phyloP scores from a whole-genome alignment of 306 rosid species.

The Trichosanthes truncata region DNA sequence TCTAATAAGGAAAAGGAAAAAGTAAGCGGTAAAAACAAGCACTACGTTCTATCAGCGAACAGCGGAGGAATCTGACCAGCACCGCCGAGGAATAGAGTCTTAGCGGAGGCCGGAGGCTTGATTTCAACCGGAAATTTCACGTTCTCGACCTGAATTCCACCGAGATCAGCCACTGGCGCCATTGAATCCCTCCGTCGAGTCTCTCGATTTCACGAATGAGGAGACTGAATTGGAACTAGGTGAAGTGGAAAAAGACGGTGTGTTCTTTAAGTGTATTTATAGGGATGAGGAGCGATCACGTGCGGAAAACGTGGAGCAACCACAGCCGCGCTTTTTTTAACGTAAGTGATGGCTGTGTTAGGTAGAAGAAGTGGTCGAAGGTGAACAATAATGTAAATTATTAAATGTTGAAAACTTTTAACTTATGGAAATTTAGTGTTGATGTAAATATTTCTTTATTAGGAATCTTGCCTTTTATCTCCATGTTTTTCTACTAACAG shows the following conservation, averaged over 20 bases:
- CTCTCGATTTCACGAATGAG: background rate
- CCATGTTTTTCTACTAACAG: too few relatives aligned
- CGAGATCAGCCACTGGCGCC: background rate
- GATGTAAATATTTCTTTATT: too few relatives aligned
- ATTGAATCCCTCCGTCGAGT: background rate
- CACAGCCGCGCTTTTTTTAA: background rate
- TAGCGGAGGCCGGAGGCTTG: slow-evolving; percentile 36
- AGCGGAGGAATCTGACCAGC: slow-evolving; percentile 30
- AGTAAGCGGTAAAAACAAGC: background rate
- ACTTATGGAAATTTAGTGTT: too few relatives aligned
- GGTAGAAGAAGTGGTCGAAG: background rate
- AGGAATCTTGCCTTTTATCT: too few relatives aligned
- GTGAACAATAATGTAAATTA: background rate
- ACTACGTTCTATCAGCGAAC: background rate
- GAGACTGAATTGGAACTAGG: background rate
- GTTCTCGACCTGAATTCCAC: slow-evolving; percentile 27
- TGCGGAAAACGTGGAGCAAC: background rate
- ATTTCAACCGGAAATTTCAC: slow-evolving; percentile 17
- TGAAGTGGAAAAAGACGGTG: background rate
- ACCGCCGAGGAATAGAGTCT: slow-evolving; percentile 35
- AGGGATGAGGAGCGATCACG: background rate
- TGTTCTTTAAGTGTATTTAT: background rate
- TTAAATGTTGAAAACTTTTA: background rate
- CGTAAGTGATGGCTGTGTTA: background rate
- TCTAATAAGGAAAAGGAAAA: background rate